Evolutionary conservation across 2,329 filamentous ascomycete genomes (phyloP), one percentile per base, ranked within the genome.

Genomic region (Domatiomyces globalis): DNA sequence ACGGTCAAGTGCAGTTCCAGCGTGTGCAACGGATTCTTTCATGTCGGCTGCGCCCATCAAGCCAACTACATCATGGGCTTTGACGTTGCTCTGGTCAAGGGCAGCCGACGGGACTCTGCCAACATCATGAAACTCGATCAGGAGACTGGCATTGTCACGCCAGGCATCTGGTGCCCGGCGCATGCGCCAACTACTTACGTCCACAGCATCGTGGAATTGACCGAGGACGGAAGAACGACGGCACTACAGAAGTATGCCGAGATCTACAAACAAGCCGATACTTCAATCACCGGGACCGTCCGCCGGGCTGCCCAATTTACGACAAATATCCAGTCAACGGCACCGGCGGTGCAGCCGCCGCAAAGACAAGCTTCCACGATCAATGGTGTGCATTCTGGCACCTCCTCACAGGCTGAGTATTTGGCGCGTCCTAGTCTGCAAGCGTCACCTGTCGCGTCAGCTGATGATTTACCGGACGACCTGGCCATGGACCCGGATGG

Each of bases 181-280:
- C 92, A 98, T 65, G 20, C 20, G 12, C 53, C 57, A 19, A 69
- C 76, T n/a, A 80, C 79, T 1, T 75, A 79, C 42, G 73, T 94
- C 6, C 86, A 96, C 67, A 78, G 75, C 9, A 87, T 95, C 73
- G 78, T 85, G 56, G 88, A 95, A 58, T 65, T 78, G 19, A 81
- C 84, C 9, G 80, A 83, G 51, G 73, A 74, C n/a, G 81, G 81
- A n/a, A 17, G 17, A 12, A 69, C 81, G 49, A 94, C 83, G 60
- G 87, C 86, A 8, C 71, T 98, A 48, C 88, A 95, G 65, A 74
- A 94, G 22, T 98, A 85, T 65, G 86, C 84, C 45, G 83, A 84
- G 59, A 88, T 83, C 52, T 95, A 87, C 73, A 98, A 98, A 67
- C 90, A 96, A 68, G 90, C 92, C 7, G 92, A 98, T 64, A 77